Percentiles rank a stretch among this genome's conserved stretches.
phyloP scores from a whole-genome alignment of 805 yeast genomes.

The Kuraishia piskuri region DNA sequence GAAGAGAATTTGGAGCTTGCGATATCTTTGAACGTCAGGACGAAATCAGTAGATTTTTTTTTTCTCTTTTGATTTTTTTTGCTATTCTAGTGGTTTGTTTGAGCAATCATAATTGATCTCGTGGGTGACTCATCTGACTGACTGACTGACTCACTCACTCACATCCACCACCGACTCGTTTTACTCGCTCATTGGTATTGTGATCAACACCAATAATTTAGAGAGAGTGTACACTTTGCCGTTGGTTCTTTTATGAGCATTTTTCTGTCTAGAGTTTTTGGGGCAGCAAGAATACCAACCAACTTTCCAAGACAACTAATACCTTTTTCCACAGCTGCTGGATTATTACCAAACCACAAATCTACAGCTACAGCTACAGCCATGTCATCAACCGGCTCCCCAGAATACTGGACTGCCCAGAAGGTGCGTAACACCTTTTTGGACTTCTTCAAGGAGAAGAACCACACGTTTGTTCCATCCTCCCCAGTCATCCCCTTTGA shows the following conservation, averaged over 20 bases:
- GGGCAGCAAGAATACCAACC: not conserved
- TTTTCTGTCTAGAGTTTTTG: not conserved
- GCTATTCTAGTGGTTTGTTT: not conserved
- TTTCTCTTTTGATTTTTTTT: not conserved
- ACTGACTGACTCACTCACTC: not conserved
- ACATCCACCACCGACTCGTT: no score
- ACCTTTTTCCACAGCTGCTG: not conserved
- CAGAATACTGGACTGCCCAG: slow-evolving; percentile 35
- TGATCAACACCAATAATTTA: not conserved
- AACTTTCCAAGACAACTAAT: not conserved
- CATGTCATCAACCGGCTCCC: not conserved
- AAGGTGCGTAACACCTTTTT: slow-evolving; percentile 72
- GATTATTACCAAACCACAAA: not conserved
- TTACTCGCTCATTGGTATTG: not conserved
- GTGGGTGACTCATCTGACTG: no score
- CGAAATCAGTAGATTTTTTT: not conserved
- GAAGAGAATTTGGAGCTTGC: no score
- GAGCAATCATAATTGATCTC: no score
- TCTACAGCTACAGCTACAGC: not conserved
- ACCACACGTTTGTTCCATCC: slow-evolving; percentile 81
- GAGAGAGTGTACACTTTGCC: no score
- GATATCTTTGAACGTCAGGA: not conserved
- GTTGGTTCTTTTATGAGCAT: not conserved
- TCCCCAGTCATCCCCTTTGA: slow-evolving; percentile 96
- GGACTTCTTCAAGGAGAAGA: slow-evolving; percentile 60